Conservation (phyloP, 495 filamentous ascomycete genomes). For the Neurospora sp. region DNA sequence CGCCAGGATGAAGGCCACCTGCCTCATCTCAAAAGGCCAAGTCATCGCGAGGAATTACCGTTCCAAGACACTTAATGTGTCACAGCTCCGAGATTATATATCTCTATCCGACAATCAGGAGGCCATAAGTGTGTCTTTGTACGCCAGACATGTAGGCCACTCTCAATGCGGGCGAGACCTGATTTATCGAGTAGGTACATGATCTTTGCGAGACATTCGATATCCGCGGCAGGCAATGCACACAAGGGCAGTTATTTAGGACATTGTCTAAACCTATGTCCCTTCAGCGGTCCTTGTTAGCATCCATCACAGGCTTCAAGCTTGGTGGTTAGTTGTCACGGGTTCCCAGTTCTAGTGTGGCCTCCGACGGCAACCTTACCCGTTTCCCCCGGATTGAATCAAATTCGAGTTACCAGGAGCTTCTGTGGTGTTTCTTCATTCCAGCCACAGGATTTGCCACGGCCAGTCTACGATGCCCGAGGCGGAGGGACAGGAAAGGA, state of each 20-base stretch:
- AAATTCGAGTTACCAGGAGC: background rate
- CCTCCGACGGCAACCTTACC: background rate
- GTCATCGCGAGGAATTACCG: background rate
- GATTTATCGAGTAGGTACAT: background rate
- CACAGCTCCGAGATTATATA: background rate
- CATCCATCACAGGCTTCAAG: background rate
- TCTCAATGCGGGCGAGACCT: background rate
- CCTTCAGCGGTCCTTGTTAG: background rate
- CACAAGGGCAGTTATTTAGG: background rate
- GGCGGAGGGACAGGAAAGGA: background rate
- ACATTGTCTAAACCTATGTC: background rate
- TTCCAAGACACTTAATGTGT: background rate
- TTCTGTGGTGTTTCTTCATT: background rate
- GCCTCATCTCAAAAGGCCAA: background rate
- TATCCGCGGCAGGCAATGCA: background rate
- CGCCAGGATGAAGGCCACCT: background rate
- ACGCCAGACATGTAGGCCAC: background rate
- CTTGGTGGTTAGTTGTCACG: background rate
- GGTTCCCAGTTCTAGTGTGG: background rate
- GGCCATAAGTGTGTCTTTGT: background rate
- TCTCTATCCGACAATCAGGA: background rate
- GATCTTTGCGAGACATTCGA: background rate
- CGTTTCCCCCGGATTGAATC: background rate
- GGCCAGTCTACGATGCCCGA: background rate
- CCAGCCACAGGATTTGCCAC: background rate